phyloP scores from a whole-genome alignment of 1,139 yeast genomes.

The Blastobotrys persicus region DNA sequence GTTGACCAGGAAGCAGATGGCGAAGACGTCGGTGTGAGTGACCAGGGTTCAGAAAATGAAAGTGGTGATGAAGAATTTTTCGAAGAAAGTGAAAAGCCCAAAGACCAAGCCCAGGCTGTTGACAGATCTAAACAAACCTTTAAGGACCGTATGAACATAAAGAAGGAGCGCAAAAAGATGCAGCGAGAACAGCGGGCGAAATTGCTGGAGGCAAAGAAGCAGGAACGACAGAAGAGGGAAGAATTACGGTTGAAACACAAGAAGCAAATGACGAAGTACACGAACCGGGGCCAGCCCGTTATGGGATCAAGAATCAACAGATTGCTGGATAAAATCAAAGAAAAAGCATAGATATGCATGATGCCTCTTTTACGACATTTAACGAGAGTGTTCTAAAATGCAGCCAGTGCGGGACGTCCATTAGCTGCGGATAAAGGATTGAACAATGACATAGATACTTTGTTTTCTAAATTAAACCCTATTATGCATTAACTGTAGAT shows the following conservation, averaged over 20 bases:
- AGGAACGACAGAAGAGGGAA: constrained; percentile 32
- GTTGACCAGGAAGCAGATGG: no score
- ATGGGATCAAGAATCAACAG: constrained; percentile 88
- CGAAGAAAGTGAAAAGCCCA: constrained; percentile 22
- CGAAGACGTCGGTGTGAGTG: constrained; percentile 15
- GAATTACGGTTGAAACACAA: constrained; percentile 48
- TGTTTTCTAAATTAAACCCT: no score
- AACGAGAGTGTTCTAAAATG: neutral
- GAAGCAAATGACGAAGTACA: constrained; percentile 52
- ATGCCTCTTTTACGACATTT: neutral
- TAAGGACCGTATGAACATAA: constrained; percentile 13
- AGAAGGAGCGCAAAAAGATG: constrained; percentile 28
- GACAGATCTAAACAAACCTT: constrained; percentile 13
- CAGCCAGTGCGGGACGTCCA: neutral
- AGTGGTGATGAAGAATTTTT: constrained; percentile 45
- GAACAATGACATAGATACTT: no score
- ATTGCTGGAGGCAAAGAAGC: constrained; percentile 25
- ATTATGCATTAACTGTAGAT: no score
- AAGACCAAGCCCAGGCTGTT: no score
- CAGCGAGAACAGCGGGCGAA: constrained; percentile 27
- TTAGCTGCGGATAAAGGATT: neutral
- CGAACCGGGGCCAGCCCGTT: constrained; percentile 77
- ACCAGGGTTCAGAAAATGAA: constrained; percentile 37
- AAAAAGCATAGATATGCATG: constrained; percentile 8
- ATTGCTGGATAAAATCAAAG: constrained; percentile 65